Evolutionary conservation across 768 basidiomycete species (phyloP).

Genomic region (Roridomyces roridus): DNA sequence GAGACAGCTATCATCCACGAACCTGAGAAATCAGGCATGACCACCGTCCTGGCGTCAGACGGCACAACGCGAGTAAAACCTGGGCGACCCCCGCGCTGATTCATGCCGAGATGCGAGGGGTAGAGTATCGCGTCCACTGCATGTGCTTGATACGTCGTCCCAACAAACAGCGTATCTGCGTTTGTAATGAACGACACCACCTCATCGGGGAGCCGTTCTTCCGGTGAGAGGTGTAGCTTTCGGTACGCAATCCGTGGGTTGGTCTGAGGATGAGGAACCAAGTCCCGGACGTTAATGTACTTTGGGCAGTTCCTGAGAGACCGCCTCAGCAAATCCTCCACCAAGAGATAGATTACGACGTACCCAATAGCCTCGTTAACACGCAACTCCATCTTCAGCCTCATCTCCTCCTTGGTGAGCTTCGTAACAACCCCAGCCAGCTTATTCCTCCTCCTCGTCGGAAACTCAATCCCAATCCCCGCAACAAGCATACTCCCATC

Average conservation of each 20-base stretch:
- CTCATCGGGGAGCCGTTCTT: constrained; percentile 54
- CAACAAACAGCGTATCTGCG: constrained; percentile 62
- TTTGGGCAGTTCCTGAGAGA: constrained; percentile 69
- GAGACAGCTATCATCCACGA: too few relatives aligned
- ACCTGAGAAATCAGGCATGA: constrained; percentile 69
- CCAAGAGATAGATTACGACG: constrained; percentile 26
- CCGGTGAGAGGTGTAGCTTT: constrained; percentile 35
- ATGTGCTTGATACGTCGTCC: constrained; percentile 53
- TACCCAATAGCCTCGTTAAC: constrained; percentile 69
- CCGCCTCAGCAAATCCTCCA: neutral
- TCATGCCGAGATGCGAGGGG: constrained; percentile 68
- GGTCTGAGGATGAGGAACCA: constrained; percentile 48
- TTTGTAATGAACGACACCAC: constrained; percentile 52
- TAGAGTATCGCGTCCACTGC: constrained; percentile 42
- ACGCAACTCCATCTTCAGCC: constrained; percentile 43
- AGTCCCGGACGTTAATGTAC: constrained; percentile 65
- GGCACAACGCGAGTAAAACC: constrained; percentile 68
- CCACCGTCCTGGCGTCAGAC: constrained; percentile 58
- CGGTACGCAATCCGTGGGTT: constrained; percentile 45
- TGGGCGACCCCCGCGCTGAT: constrained; percentile 67
- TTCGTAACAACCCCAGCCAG: constrained; percentile 56
- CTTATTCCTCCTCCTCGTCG: constrained; percentile 66
- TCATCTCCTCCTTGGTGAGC: constrained; percentile 33
- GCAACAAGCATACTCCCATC: constrained; percentile 46
- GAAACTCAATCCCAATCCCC: constrained; percentile 65